Evolutionary conservation across 2,329 filamentous ascomycete genomes (phyloP).

Genomic region (Akanthomyces uredinophilus): DNA sequence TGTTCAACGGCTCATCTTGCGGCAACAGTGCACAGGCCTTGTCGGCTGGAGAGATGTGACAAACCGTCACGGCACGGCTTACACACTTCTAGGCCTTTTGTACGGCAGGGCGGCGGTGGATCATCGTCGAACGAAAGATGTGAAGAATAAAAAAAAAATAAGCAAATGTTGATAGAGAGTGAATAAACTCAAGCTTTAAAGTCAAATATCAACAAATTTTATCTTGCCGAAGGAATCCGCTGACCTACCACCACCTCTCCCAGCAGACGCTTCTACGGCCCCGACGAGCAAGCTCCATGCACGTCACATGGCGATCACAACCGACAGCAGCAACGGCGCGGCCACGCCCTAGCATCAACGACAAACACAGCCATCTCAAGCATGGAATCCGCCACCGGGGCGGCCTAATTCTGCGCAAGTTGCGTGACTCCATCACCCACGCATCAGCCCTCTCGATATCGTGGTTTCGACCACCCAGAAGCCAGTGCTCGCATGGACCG

Average conservation of each 20-base stretch:
- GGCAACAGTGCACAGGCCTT: too few relatives aligned
- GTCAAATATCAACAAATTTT: too few relatives aligned
- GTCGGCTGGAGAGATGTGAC: too few relatives aligned
- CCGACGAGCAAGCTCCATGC: not conserved
- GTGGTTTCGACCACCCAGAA: not conserved
- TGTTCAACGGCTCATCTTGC: too few relatives aligned
- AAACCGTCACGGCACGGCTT: too few relatives aligned
- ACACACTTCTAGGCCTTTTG: too few relatives aligned
- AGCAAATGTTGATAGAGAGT: too few relatives aligned
- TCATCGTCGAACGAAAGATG: too few relatives aligned
- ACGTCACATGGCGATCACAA: constrained; percentile 3
- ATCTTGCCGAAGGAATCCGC: not conserved
- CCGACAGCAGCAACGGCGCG: not conserved
- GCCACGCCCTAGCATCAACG: not conserved
- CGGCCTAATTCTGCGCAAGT: not conserved
- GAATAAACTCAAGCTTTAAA: too few relatives aligned
- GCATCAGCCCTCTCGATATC: not conserved
- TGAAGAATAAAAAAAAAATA: not conserved
- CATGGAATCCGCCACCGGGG: not conserved
- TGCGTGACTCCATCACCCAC: not conserved
- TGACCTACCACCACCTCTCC: not conserved
- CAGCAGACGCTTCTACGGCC: not conserved
- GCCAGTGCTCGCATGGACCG: not conserved
- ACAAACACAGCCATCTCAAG: not conserved
- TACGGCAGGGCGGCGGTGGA: too few relatives aligned